phyloP scores from a whole-genome alignment of 495 filamentous ascomycete genomes.

The Articulospora tetracladia region DNA sequence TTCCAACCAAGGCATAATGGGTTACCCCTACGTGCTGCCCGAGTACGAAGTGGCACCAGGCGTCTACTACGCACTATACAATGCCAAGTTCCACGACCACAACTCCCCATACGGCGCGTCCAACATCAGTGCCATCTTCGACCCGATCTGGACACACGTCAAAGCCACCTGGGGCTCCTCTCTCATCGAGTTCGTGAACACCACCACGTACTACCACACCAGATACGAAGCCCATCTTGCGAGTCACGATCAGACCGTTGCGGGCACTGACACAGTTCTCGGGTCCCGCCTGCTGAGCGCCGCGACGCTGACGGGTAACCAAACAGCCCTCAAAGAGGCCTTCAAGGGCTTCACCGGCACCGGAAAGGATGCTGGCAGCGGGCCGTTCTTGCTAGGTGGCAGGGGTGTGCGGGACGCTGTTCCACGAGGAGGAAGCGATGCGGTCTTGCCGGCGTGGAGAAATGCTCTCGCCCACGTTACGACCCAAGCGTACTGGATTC shows the following conservation, averaged over 20 bases:
- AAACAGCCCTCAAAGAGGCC: constrained; percentile 41
- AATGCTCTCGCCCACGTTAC: constrained; percentile 24
- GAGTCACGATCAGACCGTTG: constrained; percentile 30
- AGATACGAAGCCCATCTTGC: not conserved
- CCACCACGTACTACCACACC: not conserved
- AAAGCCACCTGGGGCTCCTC: not conserved
- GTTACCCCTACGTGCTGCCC: constrained; percentile 15
- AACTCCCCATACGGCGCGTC: not conserved
- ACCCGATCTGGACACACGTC: not conserved
- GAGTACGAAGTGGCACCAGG: constrained; percentile 37
- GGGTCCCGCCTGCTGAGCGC: constrained; percentile 52
- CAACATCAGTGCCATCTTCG: not conserved
- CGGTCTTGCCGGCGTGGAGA: constrained; percentile 56
- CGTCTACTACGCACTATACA: constrained; percentile 29
- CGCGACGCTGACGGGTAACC: constrained; percentile 31
- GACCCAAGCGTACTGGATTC: constrained; percentile 34
- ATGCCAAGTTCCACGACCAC: constrained; percentile 16
- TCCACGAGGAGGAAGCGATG: constrained; percentile 29
- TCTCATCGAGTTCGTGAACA: not conserved
- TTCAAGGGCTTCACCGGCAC: constrained; percentile 31
- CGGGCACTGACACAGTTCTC: constrained; percentile 53
- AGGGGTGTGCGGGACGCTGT: not conserved
- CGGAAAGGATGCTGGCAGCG: constrained; percentile 21
- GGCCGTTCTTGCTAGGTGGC: constrained; percentile 6
- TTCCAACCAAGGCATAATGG: constrained; percentile 44